Evolutionary conservation across 805 yeast genomes (phyloP), one percentile per base, ranked within the genome.

Genomic region (Candida maesae): DNA sequence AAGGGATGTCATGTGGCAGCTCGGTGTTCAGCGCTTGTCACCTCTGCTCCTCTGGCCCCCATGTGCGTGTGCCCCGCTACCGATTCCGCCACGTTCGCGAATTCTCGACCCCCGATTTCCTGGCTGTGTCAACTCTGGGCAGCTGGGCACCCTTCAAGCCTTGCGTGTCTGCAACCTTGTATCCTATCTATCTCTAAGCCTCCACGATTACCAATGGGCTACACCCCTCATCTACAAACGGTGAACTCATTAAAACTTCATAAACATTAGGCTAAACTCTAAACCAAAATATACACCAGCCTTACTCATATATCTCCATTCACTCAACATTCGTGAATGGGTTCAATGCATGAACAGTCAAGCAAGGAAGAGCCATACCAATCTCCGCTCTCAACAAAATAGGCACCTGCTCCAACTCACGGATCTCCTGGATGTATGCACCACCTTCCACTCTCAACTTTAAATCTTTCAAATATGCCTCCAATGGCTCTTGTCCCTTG

Each of bases 331-430:
- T 60, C 14, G 60, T 66, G 60, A 90, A 91, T 24, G 99, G 99
- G 56, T 91, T 91, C 57, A 90, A 69, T 7, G 91, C 84, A 54
- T 96, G 76, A 13, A 93, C 96, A 3, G 96, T 87, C 53, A 91
- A 73, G 61, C 97, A 91, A 14, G 99, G 99, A 39, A 91, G 70
- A 2, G 96, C 91, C 90, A 88, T 88, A 37, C 96, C 97, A 38
- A 89, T 78, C 60, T 90, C 98, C 0, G 96, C 88, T 55, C 96
- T 73, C 49, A 93, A 70, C 46, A 91, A 68, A 24, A 91, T 79
- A 9, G 98, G 98, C 36, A 91, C 83, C 52, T 79, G 81, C 36
- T 74, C 74, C 55, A 90, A 67, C 55, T 86, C 91, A 47, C 76
- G 73, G 38, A 91, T 81, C 56, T 86, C 95, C 67, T 93, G 98